Evolutionary conservation across 2,329 filamentous ascomycete species (phyloP), one percentile per base, ranked within the genome.

Genomic region (Beauveria caledonica): DNA sequence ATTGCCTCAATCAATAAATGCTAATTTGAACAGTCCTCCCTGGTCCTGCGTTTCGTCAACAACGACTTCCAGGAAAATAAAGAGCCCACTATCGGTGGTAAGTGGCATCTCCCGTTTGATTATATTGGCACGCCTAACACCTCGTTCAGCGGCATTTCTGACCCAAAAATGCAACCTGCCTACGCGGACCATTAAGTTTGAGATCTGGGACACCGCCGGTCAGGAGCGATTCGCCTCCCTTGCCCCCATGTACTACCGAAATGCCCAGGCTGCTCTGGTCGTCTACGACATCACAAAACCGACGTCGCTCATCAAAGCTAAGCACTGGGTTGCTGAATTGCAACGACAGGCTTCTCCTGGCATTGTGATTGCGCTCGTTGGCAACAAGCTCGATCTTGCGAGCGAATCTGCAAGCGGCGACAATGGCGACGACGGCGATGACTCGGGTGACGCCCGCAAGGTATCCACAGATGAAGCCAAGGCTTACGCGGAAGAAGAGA

Each of bases 51-150:
- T 71, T 99, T 99, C 77, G 94, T 99, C 73, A 97, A 97, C 83
- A 94, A 99, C 78, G 93, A 97, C 77, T 99, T 99, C 71, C 94
- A 99, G 80, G 94, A 97, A 78, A 97, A 97, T 78, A 97, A 97
- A 81, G 94, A 99, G 76, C 94, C 94, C 64, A 99, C 94, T 66
- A 99, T 99, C 77, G 94, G 94, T 82, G 92, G 92, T 95, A 83
- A 66, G 82, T 76, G 57, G 59, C 39, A 65, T 53, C 56, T 62
- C 5, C 56, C 50, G 40, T 46, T 5, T 17, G 9, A 15, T 11
- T 7, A 13, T 21, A 21, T 19, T 7, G 3, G 10, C 11, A 39
- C 11, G 5, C 8, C 55, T 49, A 23, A 58, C 42, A 27, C 23
- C 17, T 51, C 44, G 40, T 29, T 36, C 68, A 96, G 94, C 94